A percentile compares a stretch with the other conserved stretches of the same genome.
Evolutionary conservation across 2,329 filamentous ascomycete species (phyloP).

Genomic region (Acrodontium crateriforme): DNA sequence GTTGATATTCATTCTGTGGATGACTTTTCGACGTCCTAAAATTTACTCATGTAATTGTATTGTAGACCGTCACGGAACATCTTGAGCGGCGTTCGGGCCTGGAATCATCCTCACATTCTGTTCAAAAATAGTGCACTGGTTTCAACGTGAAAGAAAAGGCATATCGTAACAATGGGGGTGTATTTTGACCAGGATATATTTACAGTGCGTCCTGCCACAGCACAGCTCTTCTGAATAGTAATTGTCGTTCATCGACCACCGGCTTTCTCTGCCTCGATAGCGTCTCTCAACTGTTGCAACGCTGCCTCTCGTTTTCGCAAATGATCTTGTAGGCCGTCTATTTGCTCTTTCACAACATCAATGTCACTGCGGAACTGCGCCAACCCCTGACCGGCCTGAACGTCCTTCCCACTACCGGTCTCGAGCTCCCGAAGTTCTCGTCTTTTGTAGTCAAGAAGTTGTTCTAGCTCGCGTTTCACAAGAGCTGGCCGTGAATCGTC

Average conservation of each 20-base stretch:
- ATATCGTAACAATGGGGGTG: no score
- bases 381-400: slow-evolving; percentile 55
- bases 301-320: slow-evolving; percentile 60
- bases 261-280: slow-evolving; percentile 65
- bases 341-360: slow-evolving; percentile 80
- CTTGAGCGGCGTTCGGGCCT: no score
- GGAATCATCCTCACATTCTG: no score
- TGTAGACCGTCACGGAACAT: no score
- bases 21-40: no score
- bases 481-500: slow-evolving; percentile 74
- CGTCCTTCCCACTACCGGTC: slow-evolving; percentile 54
- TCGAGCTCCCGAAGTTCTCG: slow-evolving; percentile 63
- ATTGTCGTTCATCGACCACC: slow-evolving; percentile 11
- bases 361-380: slow-evolving; percentile 76
- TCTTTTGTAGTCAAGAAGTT: slow-evolving; percentile 89
- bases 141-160: no score
- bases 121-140: no score
- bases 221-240: no score
- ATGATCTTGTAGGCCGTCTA: slow-evolving; percentile 79
- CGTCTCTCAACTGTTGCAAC: slow-evolving; percentile 59
- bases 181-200: no score
- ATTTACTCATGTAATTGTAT: no score
- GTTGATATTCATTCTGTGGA: no score
- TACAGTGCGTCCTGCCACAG: no score
- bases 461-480: slow-evolving; percentile 86